A percentile compares a stretch with the other conserved stretches of the same genome.
These are phyloP conservation scores for Sarocladium kiliense DNA, from an alignment of 2,329 filamentous ascomycete genomes.

Conservation along the genomic window DNA sequence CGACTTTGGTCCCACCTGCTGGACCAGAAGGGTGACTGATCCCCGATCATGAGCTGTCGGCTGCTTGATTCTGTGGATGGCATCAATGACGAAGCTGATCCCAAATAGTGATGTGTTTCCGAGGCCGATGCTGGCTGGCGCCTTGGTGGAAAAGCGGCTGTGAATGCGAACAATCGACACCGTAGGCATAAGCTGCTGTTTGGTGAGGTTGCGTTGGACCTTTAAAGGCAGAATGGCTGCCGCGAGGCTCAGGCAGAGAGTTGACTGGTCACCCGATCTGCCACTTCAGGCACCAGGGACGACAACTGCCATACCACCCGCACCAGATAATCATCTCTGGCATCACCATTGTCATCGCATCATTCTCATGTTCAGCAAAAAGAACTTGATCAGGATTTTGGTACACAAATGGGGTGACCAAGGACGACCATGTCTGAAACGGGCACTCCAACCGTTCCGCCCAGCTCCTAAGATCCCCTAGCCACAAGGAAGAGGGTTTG, in stretches of 20 bases:
- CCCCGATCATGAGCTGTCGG: not conserved
- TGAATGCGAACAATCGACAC: not conserved
- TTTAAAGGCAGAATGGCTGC: not conserved
- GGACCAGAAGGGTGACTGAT: not conserved
- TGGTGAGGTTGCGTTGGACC: not conserved
- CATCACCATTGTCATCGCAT: not conserved
- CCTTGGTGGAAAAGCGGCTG: not conserved
- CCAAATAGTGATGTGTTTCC: not conserved
- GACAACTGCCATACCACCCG: not conserved
- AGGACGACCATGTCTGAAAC: not conserved
- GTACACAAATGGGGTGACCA: not conserved
- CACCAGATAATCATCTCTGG: not conserved
- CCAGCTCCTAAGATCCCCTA: not conserved
- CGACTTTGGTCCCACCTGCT: not conserved
- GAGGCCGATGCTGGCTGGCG: too few species aligned
- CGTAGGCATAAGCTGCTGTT: too few species aligned
- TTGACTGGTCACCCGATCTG: not conserved
- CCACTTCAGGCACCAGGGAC: not conserved
- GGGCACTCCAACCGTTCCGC: not conserved
- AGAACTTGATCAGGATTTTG: too few species aligned
- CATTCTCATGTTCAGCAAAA: not conserved
- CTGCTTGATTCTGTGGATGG: not conserved
- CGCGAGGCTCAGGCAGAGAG: not conserved
- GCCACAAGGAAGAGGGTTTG: not conserved
- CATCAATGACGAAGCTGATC: slow-evolving; percentile 4